phyloP scores from a whole-genome alignment of 805 yeast genomes.

The Wickerhamomyces bisporus region DNA sequence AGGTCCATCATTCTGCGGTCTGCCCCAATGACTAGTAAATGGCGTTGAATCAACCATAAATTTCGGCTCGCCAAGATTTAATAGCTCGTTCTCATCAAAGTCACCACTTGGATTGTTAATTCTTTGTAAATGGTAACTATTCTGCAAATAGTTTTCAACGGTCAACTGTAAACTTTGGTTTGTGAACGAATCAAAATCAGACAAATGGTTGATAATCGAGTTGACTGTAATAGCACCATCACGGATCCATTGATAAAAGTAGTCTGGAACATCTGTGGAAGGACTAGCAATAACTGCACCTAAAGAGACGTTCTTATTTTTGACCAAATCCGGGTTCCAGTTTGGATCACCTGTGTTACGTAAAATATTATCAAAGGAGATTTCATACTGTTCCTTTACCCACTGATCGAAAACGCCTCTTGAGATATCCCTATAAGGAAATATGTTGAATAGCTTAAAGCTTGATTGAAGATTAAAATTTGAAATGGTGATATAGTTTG shows the following conservation, averaged over 20 bases:
- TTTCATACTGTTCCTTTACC: conserved; percentile 36
- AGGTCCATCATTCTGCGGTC: conserved; percentile 96
- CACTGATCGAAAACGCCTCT: conserved; percentile 37
- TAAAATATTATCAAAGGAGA: conserved; percentile 39
- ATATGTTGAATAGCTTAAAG: conserved; percentile 14
- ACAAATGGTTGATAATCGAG: conserved; percentile 52
- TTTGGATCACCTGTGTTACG: conserved; percentile 43
- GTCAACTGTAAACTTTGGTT: conserved; percentile 21
- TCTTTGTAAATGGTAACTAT: conserved; percentile 58
- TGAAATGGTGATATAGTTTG: conserved; percentile 7
- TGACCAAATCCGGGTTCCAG: conserved; percentile 21
- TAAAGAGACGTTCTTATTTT: conserved; percentile 35
- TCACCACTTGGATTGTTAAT: conserved; percentile 64
- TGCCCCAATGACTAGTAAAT: conserved; percentile 74
- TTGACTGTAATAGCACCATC: conserved; percentile 81
- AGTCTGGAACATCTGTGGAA: conserved; percentile 64
- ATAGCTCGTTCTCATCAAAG: conserved; percentile 35
- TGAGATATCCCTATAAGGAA: conserved; percentile 16
- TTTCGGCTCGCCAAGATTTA: conserved; percentile 88
- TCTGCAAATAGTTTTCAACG: conserved; percentile 59
- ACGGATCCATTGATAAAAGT: conserved; percentile 86
- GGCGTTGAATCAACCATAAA: conserved; percentile 61
- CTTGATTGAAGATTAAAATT: conserved; percentile 21
- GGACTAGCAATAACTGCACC: conserved; percentile 90
- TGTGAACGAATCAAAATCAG: conserved; percentile 31